Evolutionary conservation across 2,329 filamentous ascomycete species (phyloP).

Genomic region (Xylariaceae sp.): DNA sequence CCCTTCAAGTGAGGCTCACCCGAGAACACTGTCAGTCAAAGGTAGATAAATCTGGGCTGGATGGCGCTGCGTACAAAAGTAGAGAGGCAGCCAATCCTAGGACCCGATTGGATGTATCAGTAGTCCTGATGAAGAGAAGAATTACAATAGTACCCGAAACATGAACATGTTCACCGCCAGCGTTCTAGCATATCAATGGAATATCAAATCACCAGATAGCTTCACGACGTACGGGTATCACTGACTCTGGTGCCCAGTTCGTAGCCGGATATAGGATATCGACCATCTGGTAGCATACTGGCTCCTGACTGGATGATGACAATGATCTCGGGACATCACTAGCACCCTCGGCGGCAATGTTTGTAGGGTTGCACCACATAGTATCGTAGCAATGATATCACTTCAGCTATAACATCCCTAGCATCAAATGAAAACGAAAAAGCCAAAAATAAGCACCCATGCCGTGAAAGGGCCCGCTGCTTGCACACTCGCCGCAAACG

Average conservation of each 20-base stretch:
- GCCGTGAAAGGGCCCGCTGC: background rate
- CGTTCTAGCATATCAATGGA: too few relatives aligned
- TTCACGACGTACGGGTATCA: too few relatives aligned
- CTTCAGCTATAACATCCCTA: background rate
- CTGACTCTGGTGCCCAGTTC: background rate
- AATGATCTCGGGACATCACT: background rate
- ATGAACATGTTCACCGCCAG: too few relatives aligned
- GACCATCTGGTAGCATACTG: background rate
- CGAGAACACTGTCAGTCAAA: background rate
- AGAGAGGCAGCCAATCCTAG: too few relatives aligned
- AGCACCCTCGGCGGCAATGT: background rate
- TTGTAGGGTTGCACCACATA: background rate
- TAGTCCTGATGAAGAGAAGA: too few relatives aligned
- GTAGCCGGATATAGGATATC: background rate
- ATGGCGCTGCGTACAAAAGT: too few relatives aligned
- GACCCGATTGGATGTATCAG: too few relatives aligned
- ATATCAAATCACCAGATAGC: too few relatives aligned
- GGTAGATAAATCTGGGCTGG: too few relatives aligned
- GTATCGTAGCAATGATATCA: background rate
- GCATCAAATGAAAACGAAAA: background rate
- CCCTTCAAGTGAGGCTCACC: background rate
- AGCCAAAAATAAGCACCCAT: background rate
- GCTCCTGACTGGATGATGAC: background rate
- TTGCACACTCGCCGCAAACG: slow-evolving; percentile 1
- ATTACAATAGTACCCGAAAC: too few relatives aligned